Conservation (phyloP, 2,329 filamentous ascomycete genomes). For the Didymella glomerata region DNA sequence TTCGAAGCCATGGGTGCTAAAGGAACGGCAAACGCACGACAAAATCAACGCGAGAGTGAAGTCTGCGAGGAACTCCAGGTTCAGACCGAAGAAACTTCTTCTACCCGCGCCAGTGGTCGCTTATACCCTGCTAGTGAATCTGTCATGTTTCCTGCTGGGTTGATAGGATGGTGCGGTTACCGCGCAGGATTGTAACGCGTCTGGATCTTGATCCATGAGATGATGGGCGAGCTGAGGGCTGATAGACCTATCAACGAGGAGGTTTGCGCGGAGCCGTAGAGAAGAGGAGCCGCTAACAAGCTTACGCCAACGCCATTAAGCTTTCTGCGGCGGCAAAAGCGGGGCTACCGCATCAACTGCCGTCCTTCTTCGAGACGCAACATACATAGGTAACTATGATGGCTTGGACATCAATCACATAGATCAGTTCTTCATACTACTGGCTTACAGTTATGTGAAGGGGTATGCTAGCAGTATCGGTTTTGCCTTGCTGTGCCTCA, state of each 20-base stretch:
- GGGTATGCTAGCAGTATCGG: no score
- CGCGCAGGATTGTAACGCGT: constrained; percentile 6
- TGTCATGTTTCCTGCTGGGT: background rate
- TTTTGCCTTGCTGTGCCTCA: background rate
- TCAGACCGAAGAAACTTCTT: constrained; percentile 18
- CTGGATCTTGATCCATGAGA: constrained; percentile 7
- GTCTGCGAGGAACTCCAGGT: background rate
- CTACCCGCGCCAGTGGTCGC: constrained; percentile 11
- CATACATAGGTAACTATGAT: no score
- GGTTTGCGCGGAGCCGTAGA: background rate
- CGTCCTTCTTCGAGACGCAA: background rate
- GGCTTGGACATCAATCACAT: no score
- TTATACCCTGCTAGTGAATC: constrained; percentile 17
- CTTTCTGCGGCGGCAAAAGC: constrained; percentile 11
- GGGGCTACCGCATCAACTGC: background rate
- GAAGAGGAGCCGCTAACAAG: constrained; percentile 17
- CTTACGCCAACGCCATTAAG: constrained; percentile 16
- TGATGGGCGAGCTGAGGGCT: constrained; percentile 1
- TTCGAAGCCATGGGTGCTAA: constrained; percentile 29
- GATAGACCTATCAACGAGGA: constrained; percentile 13
- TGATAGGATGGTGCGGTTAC: constrained; percentile 6
- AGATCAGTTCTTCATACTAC: background rate
- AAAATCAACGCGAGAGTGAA: background rate
- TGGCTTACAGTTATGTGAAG: background rate
- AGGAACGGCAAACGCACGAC: background rate